These are phyloP conservation scores for Hymenoscyphus occultus DNA, from an alignment of 2,329 filamentous ascomycete species.

Conservation along the genomic window DNA sequence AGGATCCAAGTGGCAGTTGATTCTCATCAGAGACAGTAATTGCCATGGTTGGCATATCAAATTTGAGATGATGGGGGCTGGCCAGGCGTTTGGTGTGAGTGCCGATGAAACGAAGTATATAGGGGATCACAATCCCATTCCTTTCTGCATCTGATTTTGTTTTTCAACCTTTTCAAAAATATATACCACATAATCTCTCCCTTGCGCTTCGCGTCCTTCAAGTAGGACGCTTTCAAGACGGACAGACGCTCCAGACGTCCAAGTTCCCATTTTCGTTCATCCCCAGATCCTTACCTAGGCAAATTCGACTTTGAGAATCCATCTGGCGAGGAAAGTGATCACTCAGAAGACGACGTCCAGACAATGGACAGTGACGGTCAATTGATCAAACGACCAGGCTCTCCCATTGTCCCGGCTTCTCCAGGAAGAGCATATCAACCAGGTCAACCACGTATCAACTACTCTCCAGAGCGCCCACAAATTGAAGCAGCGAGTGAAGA, in stretches of 20 bases:
- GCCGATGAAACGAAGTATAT: conserved; percentile 22
- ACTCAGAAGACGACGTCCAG: conserved; percentile 23
- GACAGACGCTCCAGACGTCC: conserved; percentile 21
- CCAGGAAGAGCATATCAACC: conserved; percentile 21
- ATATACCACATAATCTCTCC: conserved; percentile 5
- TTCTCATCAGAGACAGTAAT: conserved; percentile 13
- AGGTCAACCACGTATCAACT: conserved; percentile 11
- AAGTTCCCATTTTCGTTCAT: conserved; percentile 20
- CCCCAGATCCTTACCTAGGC: conserved; percentile 15
- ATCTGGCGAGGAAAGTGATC: conserved; percentile 24
- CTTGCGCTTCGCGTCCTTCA: conserved; percentile 5
- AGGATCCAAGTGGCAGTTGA: conserved; percentile 21
- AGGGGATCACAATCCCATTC: conserved; percentile 16
- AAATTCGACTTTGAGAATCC: conserved; percentile 19
- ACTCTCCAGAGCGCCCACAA: conserved; percentile 25
- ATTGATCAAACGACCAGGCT: conserved; percentile 22
- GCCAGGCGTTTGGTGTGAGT: conserved; percentile 8
- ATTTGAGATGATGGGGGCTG: conserved; percentile 21
- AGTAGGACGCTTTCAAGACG: conserved; percentile 15
- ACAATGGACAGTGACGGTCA: conserved; percentile 24
- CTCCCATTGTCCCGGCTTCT: conserved; percentile 16
- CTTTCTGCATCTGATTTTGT: conserved; percentile 7
- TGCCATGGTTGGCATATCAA: conserved; percentile 13
- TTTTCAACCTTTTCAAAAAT: conserved; percentile 1
- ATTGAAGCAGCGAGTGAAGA: conserved; percentile 18